Conservation (phyloP, 371 early-diverging fungal species). For the Batkoa obscura region DNA sequence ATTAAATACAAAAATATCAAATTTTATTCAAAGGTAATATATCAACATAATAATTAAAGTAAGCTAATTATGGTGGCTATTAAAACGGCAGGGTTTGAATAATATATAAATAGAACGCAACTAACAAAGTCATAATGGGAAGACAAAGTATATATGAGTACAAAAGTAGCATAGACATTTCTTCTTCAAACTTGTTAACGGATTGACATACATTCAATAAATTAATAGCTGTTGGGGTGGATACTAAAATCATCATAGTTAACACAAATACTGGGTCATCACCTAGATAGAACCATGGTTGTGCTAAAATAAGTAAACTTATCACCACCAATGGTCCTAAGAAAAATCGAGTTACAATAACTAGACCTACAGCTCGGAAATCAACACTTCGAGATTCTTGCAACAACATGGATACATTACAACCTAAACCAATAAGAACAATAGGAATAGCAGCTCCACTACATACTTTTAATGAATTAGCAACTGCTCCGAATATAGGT, state of each 20-base stretch:
- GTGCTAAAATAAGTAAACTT: constrained; percentile 17
- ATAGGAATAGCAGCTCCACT: constrained; percentile 46
- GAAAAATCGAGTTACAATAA: constrained; percentile 9
- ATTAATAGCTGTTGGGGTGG: constrained; percentile 29
- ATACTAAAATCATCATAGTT: constrained; percentile 24
- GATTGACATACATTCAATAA: constrained; percentile 26
- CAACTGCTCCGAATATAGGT: constrained; percentile 26
- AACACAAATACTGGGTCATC: constrained; percentile 24
- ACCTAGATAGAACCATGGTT: constrained; percentile 14
- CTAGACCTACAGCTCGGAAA: neutral
- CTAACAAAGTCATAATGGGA: neutral
- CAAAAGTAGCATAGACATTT: constrained; percentile 20
- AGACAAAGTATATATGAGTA: constrained; percentile 6
- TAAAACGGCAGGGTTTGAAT: constrained; percentile 1
- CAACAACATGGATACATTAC: constrained; percentile 21
- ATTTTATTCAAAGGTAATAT: neutral
- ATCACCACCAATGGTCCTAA: constrained; percentile 24
- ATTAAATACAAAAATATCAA: neutral
- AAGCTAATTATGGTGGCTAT: neutral
- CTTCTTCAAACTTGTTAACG: constrained; percentile 24
- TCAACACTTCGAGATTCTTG: neutral
- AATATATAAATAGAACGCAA: constrained; percentile 4
- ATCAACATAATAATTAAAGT: neutral
- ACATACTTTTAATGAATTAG: constrained; percentile 39
- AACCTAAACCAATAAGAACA: constrained; percentile 42